These are phyloP conservation scores for Xylariomycetidae sp. DNA, from an alignment of 2,329 filamentous ascomycete species.

Conservation along the genomic window DNA sequence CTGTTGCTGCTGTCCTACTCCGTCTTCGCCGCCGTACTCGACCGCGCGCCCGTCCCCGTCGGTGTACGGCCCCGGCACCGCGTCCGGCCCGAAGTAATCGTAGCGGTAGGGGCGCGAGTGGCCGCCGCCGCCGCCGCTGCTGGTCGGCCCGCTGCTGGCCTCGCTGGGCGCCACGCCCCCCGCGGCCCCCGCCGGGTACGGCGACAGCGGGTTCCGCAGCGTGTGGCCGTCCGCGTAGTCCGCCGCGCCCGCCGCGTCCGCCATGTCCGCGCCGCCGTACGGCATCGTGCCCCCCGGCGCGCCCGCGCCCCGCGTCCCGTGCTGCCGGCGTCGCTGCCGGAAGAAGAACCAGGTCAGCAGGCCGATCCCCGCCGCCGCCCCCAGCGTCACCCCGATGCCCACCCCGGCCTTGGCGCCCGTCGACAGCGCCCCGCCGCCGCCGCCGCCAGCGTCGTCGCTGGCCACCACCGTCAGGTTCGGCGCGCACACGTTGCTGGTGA, in stretches of 20 bases:
- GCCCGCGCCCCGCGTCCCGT: slow-evolving; percentile 11
- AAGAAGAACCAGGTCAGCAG: slow-evolving; percentile 42
- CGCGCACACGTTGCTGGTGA: slow-evolving; percentile 16
- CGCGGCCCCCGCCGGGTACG: neutral
- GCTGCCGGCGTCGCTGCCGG: slow-evolving; percentile 26
- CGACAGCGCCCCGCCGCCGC: slow-evolving; percentile 30
- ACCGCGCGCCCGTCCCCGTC: too few relatives aligned
- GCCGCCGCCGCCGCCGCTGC: slow-evolving; percentile 4
- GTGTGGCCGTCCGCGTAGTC: neutral
- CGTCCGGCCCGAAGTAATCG: slow-evolving; percentile 24
- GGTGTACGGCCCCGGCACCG: slow-evolving; percentile 8
- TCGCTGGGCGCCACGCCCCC: too few relatives aligned
- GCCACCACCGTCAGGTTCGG: slow-evolving; percentile 21
- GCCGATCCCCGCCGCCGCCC: slow-evolving; percentile 35
- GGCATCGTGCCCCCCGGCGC: slow-evolving; percentile 2
- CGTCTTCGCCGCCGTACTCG: too few relatives aligned
- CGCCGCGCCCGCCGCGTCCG: neutral
- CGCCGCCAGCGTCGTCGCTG: slow-evolving; percentile 1
- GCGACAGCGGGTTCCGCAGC: neutral
- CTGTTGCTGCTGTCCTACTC: too few relatives aligned
- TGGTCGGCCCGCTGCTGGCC: slow-evolving; percentile 7
- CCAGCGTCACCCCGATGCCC: slow-evolving; percentile 45
- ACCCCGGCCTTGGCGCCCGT: slow-evolving; percentile 50
- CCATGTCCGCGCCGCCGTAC: neutral
- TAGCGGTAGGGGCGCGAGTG: slow-evolving; percentile 1